Percentiles rank a stretch among this genome's conserved stretches.
phyloP scores from a whole-genome alignment of 768 basidiomycete genomes.

The Auricularia auricula-judae region DNA sequence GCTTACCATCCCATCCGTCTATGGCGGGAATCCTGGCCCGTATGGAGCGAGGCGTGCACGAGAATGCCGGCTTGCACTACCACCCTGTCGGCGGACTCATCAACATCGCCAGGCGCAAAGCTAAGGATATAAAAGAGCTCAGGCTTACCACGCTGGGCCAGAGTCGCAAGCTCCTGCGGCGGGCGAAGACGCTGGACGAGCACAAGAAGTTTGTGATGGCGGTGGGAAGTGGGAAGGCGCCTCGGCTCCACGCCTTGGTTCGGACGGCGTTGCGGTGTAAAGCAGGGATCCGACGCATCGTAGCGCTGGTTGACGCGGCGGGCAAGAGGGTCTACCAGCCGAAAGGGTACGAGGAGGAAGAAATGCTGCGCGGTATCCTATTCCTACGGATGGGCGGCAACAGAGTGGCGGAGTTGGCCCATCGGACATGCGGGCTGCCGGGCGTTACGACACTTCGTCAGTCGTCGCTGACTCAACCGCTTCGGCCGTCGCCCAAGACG shows the following conservation, averaged over 20 bases:
- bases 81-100: slow-evolving; percentile 8
- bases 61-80: slow-evolving; percentile 9
- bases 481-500: not conserved
- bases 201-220: slow-evolving; percentile 16
- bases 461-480: not conserved
- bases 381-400: slow-evolving; percentile 14
- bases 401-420: slow-evolving; percentile 12
- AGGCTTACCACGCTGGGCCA: slow-evolving; percentile 9
- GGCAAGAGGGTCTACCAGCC: slow-evolving; percentile 11
- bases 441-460: not conserved
- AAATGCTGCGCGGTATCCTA: slow-evolving; percentile 11
- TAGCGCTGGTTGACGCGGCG: slow-evolving; percentile 11
- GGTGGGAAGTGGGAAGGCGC: slow-evolving; percentile 13
- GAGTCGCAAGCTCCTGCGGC: slow-evolving; percentile 5
- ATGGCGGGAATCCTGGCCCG: slow-evolving; percentile 12
- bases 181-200: slow-evolving; percentile 6
- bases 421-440: not conserved
- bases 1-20: not conserved
- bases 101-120: slow-evolving; percentile 6
- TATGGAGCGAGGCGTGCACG: slow-evolving; percentile 10
- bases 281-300: slow-evolving; percentile 10
- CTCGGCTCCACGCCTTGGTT: slow-evolving; percentile 12
- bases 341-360: slow-evolving; percentile 12
- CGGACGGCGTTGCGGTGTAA: slow-evolving; percentile 8
- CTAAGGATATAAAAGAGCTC: slow-evolving; percentile 1